Evolutionary conservation across 2,329 filamentous ascomycete genomes (phyloP), one percentile per base, ranked within the genome.

Genomic region (Claviceps capensis): DNA sequence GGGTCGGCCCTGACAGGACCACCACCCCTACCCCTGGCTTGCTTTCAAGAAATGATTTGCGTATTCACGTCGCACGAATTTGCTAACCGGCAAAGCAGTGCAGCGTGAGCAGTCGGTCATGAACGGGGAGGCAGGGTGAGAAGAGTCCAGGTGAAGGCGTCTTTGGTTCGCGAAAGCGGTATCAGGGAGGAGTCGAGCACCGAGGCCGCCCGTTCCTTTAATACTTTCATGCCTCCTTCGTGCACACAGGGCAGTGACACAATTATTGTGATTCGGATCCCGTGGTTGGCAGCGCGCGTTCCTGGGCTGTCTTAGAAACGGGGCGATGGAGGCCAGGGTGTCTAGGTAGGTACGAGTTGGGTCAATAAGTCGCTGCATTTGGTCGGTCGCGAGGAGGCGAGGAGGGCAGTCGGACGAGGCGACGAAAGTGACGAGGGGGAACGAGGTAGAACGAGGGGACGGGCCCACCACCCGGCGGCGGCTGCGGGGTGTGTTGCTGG

Each of bases 1-100:
- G 48, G 48, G 48, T 22, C 43, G 52, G 52, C 52, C 52, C 43
- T 40, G 48, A 19, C 26, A 47, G 48, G 47, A 50, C 47, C 41
- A 37, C 36, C 40, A 42, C 40, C 44, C 30, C 30, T 34, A 47
- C 43, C 41, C 22, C 51, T 43, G 38, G 36, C 36, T 47, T 16
- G 23, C 19, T 26, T 41, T 36, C 44, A 34, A 34, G 46, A 42
- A 34, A 49, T 38, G 34, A 52, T 44, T 16, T 30, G 44, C 44
- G 44, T 47, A 34, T 48, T 50, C 26, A 48, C 19, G 43, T 37
- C 36, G 37, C 43, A 47, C 42, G 41, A 14, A 43, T 30, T 34
- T 47, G 41, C 17, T 36, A 41, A 44, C n/a, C 46, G 37, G 37
- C 19, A n/a, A 47, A 48, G 37, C 52, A n/a, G 52, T 46, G 43